Evolutionary conservation across 768 basidiomycete genomes (phyloP).

Genomic region (Rhizopogon vesiculosus): DNA sequence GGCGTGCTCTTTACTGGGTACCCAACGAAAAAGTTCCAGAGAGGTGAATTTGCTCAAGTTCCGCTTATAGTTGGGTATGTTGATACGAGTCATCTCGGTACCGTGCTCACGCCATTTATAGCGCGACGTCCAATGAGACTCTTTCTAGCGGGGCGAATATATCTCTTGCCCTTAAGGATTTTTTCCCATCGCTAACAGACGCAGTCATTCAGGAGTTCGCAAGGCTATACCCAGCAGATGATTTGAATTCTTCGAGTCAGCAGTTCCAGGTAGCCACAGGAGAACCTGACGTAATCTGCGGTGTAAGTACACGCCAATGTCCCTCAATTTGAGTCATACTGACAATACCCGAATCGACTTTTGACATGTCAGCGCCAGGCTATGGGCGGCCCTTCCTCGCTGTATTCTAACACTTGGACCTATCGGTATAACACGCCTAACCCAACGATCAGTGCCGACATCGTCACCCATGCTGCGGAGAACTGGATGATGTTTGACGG

Average conservation of each 20-base stretch:
- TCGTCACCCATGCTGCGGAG: constrained; percentile 49
- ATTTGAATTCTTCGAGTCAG: constrained; percentile 38
- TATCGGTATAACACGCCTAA: constrained; percentile 59
- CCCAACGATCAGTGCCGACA: constrained; percentile 33
- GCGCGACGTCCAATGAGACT: constrained; percentile 60
- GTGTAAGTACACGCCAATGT: constrained; percentile 32
- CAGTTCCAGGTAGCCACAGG: constrained; percentile 44
- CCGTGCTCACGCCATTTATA: constrained; percentile 6
- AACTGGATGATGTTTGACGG: constrained; percentile 70
- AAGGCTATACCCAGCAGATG: constrained; percentile 36
- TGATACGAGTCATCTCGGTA: neutral
- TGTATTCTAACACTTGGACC: constrained; percentile 37
- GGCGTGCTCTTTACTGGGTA: constrained; percentile 45
- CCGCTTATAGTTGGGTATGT: constrained; percentile 57
- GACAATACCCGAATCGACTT: neutral
- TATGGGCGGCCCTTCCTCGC: constrained; percentile 37
- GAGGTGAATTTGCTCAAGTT: constrained; percentile 43
- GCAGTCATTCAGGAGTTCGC: constrained; percentile 34
- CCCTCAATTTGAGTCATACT: neutral
- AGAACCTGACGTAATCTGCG: constrained; percentile 47
- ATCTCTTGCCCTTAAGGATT: constrained; percentile 29
- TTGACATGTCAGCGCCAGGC: constrained; percentile 33
- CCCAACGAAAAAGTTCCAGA: constrained; percentile 42
- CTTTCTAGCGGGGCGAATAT: constrained; percentile 38
- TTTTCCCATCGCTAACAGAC: constrained; percentile 42